These are phyloP conservation scores for Nephelium lappaceum DNA, from an alignment of 345 rosid genomes.

Conservation along the genomic window DNA sequence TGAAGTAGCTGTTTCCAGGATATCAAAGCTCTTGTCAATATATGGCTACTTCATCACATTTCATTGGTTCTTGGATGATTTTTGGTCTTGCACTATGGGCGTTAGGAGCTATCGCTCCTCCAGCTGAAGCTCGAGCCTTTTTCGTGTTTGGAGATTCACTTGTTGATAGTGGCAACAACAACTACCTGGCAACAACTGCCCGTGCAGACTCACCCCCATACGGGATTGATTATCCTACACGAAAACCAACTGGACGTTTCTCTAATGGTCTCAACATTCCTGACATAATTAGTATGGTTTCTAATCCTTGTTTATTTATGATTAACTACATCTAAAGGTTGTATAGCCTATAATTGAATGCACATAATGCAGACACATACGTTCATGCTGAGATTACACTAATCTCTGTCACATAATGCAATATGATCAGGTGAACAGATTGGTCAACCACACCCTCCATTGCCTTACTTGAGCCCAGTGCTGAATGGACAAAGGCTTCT, in stretches of 20 bases:
- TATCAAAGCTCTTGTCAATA: not conserved
- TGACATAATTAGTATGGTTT: slow-evolving; percentile 58
- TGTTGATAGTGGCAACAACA: slow-evolving; percentile 80
- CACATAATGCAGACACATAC: not conserved
- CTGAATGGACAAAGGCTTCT: slow-evolving; percentile 57
- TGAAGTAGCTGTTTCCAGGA: not conserved
- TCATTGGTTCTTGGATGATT: slow-evolving; percentile 7
- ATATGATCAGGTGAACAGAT: slow-evolving; percentile 49
- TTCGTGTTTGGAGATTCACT: slow-evolving; percentile 81
- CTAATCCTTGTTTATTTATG: not conserved
- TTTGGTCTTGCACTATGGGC: slow-evolving; percentile 17
- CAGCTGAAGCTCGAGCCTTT: slow-evolving; percentile 58
- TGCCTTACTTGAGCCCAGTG: slow-evolving; percentile 78
- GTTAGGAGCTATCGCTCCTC: not conserved
- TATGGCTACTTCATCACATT: slow-evolving; percentile 22
- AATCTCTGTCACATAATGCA: not conserved
- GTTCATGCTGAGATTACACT: not conserved
- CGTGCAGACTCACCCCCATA: slow-evolving; percentile 76
- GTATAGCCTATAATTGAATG: not conserved
- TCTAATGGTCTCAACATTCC: slow-evolving; percentile 78
- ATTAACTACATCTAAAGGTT: not conserved
- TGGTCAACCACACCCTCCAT: slow-evolving; percentile 49
- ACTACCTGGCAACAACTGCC: slow-evolving; percentile 66
- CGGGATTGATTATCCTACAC: slow-evolving; percentile 73
- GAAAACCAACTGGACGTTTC: slow-evolving; percentile 67